These are phyloP conservation scores for Fusarium xyrophilum DNA, from an alignment of 2,329 filamentous ascomycete species.

Conservation along the genomic window DNA sequence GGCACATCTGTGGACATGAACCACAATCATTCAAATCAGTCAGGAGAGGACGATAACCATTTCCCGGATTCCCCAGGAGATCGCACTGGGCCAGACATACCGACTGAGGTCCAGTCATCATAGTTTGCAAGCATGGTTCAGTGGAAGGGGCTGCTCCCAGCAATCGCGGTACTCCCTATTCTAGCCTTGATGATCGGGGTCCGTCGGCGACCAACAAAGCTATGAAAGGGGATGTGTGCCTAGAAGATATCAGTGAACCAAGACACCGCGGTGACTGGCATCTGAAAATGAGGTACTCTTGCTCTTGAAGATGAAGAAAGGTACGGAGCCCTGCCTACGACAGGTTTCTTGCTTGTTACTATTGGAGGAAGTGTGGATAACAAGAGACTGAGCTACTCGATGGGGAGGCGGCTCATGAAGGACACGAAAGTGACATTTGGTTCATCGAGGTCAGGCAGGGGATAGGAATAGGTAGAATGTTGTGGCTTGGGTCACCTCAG, in stretches of 20 bases:
- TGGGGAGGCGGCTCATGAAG: constrained; percentile 38
- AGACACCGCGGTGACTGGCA: neutral
- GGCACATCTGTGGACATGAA: constrained; percentile 33
- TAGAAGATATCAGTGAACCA: neutral
- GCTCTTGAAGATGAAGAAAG: neutral
- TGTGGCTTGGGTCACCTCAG: neutral
- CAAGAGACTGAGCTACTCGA: constrained; percentile 33
- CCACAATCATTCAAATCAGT: constrained; percentile 49
- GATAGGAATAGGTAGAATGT: constrained; percentile 3
- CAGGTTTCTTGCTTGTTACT: neutral
- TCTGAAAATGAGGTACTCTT: neutral
- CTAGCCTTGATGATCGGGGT: too few species aligned
- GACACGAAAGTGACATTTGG: constrained; percentile 1
- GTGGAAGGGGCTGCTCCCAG: neutral
- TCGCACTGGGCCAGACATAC: constrained; percentile 23
- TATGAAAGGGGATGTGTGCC: neutral
- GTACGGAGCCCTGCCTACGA: neutral
- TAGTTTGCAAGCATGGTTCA: constrained; percentile 14
- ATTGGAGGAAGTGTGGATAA: neutral
- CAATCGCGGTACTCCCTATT: neutral
- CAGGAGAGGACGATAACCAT: constrained; percentile 48
- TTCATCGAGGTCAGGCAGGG: neutral
- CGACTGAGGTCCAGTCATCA: constrained; percentile 7
- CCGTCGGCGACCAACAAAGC: neutral
- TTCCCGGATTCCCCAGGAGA: constrained; percentile 35